A percentile compares a stretch with the other conserved stretches of the same genome.
These are phyloP conservation scores for Elongisporangium undulatum DNA, from an alignment of 352 stramenopile genomes.

Conservation along the genomic window DNA sequence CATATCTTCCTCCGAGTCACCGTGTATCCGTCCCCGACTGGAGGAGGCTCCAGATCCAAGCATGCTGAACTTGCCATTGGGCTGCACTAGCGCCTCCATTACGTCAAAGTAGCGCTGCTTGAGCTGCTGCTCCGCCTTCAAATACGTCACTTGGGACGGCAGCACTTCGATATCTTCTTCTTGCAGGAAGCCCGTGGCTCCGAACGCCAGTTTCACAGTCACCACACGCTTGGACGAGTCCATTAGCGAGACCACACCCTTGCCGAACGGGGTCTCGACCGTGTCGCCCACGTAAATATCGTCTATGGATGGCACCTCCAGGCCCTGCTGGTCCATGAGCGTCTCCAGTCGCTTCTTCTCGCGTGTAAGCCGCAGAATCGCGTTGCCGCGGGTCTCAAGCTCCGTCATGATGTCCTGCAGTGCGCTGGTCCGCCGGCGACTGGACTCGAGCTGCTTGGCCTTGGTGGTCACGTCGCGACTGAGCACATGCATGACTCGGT, in stretches of 20 bases:
- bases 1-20: slow-evolving; percentile 13
- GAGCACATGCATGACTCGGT: slow-evolving; percentile 44
- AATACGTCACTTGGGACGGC: slow-evolving; percentile 43
- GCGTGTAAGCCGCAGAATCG: slow-evolving; percentile 47
- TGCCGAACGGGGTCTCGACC: slow-evolving; percentile 37
- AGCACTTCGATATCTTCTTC: slow-evolving; percentile 58
- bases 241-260: slow-evolving; percentile 33
- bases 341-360: slow-evolving; percentile 62
- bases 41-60: slow-evolving; percentile 9
- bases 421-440: slow-evolving; percentile 59
- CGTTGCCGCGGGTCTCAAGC: slow-evolving; percentile 50
- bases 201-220: slow-evolving; percentile 37
- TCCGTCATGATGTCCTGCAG: slow-evolving; percentile 82
- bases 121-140: slow-evolving; percentile 44
- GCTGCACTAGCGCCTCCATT: slow-evolving; percentile 51
- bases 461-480: slow-evolving; percentile 37
- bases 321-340: slow-evolving; percentile 29
- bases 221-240: slow-evolving; percentile 38
- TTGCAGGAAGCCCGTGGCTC: slow-evolving; percentile 40
- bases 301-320: slow-evolving; percentile 52
- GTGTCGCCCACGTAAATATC: slow-evolving; percentile 61
- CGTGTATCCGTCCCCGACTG: slow-evolving; percentile 8
- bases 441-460: slow-evolving; percentile 59
- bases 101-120: slow-evolving; percentile 70
- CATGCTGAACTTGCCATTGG: slow-evolving; percentile 39